Percentiles rank a stretch among this genome's conserved stretches.
Conservation (phyloP, 257 asterid species). For the Catharanthus roseus region DNA sequence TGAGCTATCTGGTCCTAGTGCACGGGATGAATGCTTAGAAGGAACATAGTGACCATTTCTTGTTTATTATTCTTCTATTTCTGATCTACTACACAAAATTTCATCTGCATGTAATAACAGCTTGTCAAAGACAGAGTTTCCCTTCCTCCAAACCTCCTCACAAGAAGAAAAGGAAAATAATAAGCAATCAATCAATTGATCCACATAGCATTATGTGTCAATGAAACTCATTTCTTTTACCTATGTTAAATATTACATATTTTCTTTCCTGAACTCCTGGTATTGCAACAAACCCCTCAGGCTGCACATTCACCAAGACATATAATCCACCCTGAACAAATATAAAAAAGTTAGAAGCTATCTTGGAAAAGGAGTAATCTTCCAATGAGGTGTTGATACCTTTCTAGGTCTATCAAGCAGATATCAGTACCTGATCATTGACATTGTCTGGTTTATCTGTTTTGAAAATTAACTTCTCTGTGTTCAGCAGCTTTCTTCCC, state of each 20-base stretch:
- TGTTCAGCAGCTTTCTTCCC: conserved; percentile 77
- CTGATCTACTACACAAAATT: background rate
- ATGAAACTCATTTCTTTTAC: conserved; percentile 24
- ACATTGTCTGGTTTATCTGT: conserved; percentile 30
- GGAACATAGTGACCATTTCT: background rate
- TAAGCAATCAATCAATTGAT: background rate
- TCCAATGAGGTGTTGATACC: background rate
- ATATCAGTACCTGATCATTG: conserved; percentile 36
- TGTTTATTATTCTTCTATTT: background rate
- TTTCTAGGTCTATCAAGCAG: background rate
- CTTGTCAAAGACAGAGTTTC: background rate
- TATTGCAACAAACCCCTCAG: conserved; percentile 78
- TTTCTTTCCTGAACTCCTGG: conserved; percentile 57
- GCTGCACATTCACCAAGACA: conserved; percentile 57
- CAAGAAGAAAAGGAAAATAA: background rate
- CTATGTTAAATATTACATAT: conserved; percentile 53
- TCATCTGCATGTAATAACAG: background rate
- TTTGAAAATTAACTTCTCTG: conserved; percentile 76
- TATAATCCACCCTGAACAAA: conserved; percentile 42
- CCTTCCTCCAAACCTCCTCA: background rate
- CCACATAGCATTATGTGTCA: background rate
- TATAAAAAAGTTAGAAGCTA: background rate
- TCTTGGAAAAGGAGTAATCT: background rate
- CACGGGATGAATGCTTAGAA: background rate
- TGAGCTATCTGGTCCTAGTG: background rate